Evolutionary conservation across 345 rosid species (phyloP).

Genomic region (Acer negundo): DNA sequence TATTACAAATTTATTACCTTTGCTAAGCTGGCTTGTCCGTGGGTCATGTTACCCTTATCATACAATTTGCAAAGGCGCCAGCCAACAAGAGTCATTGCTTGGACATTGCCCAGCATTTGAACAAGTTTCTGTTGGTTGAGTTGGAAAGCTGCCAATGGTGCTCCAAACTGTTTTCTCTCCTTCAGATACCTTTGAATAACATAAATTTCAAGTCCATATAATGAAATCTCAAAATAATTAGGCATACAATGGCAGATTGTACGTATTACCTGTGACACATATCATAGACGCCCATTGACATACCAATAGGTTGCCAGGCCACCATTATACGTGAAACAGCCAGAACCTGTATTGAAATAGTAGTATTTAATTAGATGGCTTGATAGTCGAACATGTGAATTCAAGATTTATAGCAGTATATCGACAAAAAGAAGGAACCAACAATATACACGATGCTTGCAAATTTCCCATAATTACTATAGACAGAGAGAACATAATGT

Average conservation of each 20-base stretch:
- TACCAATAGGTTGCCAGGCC: conserved; percentile 93
- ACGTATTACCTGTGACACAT: conserved; percentile 92
- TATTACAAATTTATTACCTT: conserved; percentile 52
- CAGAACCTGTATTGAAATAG: conserved; percentile 52
- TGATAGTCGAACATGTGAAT: neutral
- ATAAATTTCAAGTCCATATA: conserved; percentile 15
- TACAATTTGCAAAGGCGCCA: conserved; percentile 96
- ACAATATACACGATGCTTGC: neutral
- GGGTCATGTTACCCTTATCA: conserved; percentile 81
- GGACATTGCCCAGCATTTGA: conserved; percentile 80
- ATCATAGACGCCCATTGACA: conserved; percentile 94
- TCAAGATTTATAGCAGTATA: neutral
- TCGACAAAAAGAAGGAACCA: neutral
- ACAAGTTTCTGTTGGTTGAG: conserved; percentile 92
- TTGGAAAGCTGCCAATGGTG: conserved; percentile 93
- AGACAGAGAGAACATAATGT: too few species aligned
- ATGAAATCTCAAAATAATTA: neutral
- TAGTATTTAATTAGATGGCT: conserved; percentile 1
- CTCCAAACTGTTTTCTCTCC: conserved; percentile 98
- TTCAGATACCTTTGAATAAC: conserved; percentile 59
- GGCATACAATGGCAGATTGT: neutral
- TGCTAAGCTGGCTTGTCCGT: conserved; percentile 95
- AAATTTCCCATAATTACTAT: too few species aligned
- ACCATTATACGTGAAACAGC: conserved; percentile 96
- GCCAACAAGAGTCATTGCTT: conserved; percentile 90